Evolutionary conservation across 306 rosid species (phyloP).

Genomic region (Medicago lupulina): DNA sequence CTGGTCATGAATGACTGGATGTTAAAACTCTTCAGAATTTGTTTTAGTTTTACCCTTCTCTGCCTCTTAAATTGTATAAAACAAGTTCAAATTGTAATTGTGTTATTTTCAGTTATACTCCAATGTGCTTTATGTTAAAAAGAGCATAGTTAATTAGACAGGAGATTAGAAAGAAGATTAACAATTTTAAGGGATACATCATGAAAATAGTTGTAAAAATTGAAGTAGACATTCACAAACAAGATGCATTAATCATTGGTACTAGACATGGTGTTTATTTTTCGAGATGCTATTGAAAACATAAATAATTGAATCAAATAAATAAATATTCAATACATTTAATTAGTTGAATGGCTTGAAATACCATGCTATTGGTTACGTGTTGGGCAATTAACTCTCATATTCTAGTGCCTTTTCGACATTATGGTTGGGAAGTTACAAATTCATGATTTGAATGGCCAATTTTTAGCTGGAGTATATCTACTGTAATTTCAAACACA

Average conservation of each 20-base stretch:
- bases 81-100: constrained; percentile 28
- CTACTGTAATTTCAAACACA: too few relatives aligned
- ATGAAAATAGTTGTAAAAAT: neutral
- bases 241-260: too few relatives aligned
- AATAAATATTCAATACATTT: too few relatives aligned
- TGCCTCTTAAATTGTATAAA: constrained; percentile 35
- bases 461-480: too few relatives aligned
- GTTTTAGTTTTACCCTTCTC: neutral
- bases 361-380: neutral
- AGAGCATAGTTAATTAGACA: neutral
- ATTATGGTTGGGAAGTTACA: too few relatives aligned
- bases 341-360: too few relatives aligned
- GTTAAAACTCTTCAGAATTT: constrained; percentile 19
- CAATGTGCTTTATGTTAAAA: neutral
- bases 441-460: too few relatives aligned
- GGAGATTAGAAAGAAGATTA: neutral
- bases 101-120: constrained; percentile 35
- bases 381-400: neutral
- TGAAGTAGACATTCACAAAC: neutral
- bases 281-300: too few relatives aligned
- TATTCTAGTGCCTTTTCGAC: neutral
- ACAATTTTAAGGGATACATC: neutral
- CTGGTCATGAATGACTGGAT: constrained; percentile 26
- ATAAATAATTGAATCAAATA: too few relatives aligned
- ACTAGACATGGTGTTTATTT: too few relatives aligned